Base-by-base conservation (phyloP, 441 rosid genomes). In the Flueggea neowawraea region DNA sequence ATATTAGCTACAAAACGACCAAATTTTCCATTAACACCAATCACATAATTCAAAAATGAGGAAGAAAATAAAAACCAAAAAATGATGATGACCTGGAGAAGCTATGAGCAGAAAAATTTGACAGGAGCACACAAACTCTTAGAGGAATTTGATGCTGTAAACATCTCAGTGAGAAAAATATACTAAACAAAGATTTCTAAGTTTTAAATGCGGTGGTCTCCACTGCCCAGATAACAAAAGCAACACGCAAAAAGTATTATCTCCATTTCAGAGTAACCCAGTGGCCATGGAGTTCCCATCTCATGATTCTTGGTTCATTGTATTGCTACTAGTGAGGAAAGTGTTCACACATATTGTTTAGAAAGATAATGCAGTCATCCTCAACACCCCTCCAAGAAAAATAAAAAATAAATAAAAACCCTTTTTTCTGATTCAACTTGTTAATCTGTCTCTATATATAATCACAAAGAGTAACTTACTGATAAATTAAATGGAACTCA, bases 91-190 rank as follows among this genome's bases (percentile, higher is more conserved):
- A 60, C 52, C 61, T 53, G 75, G 70, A 66, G 62, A 65, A 55
- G 32, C 47, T 59, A 31, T 50, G 49, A 57, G 62, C 68, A 63
- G 73, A 79, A 78, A 73, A 71, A 58, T 44, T 61, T 39, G 74
- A 64, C 59, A 74, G 66, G 57, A 11, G 47, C 55, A 54, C 64
- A 45, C 28, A 49, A 45, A 61, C 52, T 56, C 68, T 63, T 51
- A 59, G 39, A 76, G 75, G 82, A 78, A 63, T 70, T 48, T 65
- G 53, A 28, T 72, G 76, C 72, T 58, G 62, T 59, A 54, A 71
- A 77, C 73, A 33, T 31, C 13, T 58, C 66, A 52, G 28, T 39
- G 31, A 62, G 55, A 52, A 39, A 58, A 66, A 49, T 52, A 55
- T n/a, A 39, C 16, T 4, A n/a, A 52, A 2, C 6, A 50, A 15